Evolutionary conservation across 1,284 basidiomycete genomes (phyloP).

Genomic region (Tremellales sp.): DNA sequence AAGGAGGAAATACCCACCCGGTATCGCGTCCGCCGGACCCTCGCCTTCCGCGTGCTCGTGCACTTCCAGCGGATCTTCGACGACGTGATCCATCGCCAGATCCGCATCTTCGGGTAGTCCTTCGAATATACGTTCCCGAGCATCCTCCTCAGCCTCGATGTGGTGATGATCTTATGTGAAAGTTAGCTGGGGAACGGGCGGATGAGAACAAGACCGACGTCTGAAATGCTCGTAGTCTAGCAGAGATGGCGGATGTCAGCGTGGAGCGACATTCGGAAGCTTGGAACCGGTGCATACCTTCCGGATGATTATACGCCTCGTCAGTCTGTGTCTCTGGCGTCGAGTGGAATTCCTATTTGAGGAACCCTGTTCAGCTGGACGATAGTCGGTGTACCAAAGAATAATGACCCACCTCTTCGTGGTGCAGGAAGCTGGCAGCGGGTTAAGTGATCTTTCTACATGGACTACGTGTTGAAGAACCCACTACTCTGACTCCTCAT

Average conservation of each 20-base stretch:
- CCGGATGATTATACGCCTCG: constrained; percentile 87
- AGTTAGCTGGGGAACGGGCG: not conserved
- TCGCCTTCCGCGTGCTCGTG: constrained; percentile 43
- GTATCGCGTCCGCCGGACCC: constrained; percentile 13
- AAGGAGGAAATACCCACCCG: not conserved
- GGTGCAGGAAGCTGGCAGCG: constrained; percentile 67
- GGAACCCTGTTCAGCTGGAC: constrained; percentile 56
- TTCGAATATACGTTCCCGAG: constrained; percentile 45
- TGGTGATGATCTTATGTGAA: constrained; percentile 65
- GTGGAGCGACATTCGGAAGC: not conserved
- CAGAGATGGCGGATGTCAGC: not conserved
- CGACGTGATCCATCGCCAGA: constrained; percentile 38
- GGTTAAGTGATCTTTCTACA: not conserved
- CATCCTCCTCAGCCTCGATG: constrained; percentile 77
- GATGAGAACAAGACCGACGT: constrained; percentile 24
- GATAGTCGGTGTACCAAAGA: constrained; percentile 3
- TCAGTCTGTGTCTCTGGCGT: constrained; percentile 97
- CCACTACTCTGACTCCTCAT: constrained; percentile 53
- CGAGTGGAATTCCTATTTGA: constrained; percentile 86
- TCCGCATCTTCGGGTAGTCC: constrained; percentile 39
- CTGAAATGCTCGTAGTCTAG: constrained; percentile 44
- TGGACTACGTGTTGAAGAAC: constrained; percentile 2
- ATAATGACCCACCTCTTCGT: constrained; percentile 62
- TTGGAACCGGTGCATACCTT: constrained; percentile 56
- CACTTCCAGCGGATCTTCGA: constrained; percentile 39